Base-by-base conservation (phyloP, 1,284 basidiomycete genomes). In the Boletus albobrunnescens region DNA sequence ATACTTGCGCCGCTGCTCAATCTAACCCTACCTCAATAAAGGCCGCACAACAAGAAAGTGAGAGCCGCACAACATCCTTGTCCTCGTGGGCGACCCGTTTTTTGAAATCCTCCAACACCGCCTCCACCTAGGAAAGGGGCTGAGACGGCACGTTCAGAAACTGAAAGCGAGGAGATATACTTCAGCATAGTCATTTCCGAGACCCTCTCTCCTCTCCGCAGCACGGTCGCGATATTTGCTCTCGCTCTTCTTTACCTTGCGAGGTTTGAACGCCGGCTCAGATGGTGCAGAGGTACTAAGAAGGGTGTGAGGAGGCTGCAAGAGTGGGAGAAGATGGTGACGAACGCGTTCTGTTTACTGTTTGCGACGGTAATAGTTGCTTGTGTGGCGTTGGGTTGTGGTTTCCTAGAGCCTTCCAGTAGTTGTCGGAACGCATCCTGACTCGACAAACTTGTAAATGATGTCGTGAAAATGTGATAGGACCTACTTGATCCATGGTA, bases 101-200 rank as follows among this genome's bases (percentile, higher is more conserved):
- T 65, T 93, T 83, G 55, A 94, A 92, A 46, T 91, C 87, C 47
- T 87, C 82, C 1, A 91, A 70, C 3, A 94, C 70, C 14, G 86
- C 80, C 66, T 92, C 90, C 23, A 90, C 82, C 81, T 92, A 59
- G 32, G 35, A 36, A 10, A 41, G 30, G 13, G 38, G 11, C 14
- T 64, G 44, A 50, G 55, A 35, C 14, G 17, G 11, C 8, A 31
- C 1, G 23, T 23, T 12, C 35, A 14, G 37, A 3, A 6, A 46
- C 47, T 13, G 20, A 33, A 17, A 14, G 35, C 17, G 43, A 12
- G 26, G 30, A 19, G 23, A 41, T 22, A 20, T 55, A 82, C 85
- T 63, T 84, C 71, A 10, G 84, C 83, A 64, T 80, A 87, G 54
- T 89, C 86, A 54, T 81, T 81, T 17, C 72, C 78, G 35, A 70